A percentile compares a stretch with the other conserved stretches of the same genome.
phyloP scores from a whole-genome alignment of 192 early-diverging fungal genomes.

The Backusella tarrabulga region DNA sequence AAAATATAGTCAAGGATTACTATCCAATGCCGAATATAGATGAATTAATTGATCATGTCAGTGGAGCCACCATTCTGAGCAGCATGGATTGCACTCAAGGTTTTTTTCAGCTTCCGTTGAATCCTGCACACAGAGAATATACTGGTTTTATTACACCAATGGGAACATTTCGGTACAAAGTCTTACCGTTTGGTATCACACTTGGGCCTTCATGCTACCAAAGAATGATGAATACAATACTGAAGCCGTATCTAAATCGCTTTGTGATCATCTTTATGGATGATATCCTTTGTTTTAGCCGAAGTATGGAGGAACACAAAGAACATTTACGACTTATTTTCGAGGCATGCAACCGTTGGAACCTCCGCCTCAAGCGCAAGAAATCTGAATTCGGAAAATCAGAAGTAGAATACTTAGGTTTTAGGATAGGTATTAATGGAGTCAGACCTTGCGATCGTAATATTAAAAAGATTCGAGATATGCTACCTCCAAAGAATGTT shows the following conservation, averaged over 20 bases:
- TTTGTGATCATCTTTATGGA: background rate
- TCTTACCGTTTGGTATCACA: background rate
- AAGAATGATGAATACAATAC: background rate
- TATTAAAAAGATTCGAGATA: background rate
- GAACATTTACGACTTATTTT: background rate
- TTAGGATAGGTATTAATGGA: background rate
- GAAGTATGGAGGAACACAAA: slow-evolving; percentile 6
- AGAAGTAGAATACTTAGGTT: slow-evolving; percentile 26
- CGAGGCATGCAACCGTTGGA: slow-evolving; percentile 3
- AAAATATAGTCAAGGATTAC: background rate
- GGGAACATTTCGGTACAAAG: background rate
- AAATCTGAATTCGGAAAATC: slow-evolving; percentile 6
- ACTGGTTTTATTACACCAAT: background rate
- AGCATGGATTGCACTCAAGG: background rate
- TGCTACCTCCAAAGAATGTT: slow-evolving; percentile 15
- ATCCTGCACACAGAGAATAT: background rate
- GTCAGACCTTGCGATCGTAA: background rate
- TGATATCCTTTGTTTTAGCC: background rate
- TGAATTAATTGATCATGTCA: background rate
- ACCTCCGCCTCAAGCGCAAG: background rate
- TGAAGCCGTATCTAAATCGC: background rate
- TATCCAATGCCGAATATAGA: background rate
- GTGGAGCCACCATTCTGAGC: background rate
- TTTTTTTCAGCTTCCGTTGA: background rate
- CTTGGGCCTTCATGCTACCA: background rate